Evolutionary conservation across 2,329 filamentous ascomycete species (phyloP).

Genomic region (Fusarium setosum): DNA sequence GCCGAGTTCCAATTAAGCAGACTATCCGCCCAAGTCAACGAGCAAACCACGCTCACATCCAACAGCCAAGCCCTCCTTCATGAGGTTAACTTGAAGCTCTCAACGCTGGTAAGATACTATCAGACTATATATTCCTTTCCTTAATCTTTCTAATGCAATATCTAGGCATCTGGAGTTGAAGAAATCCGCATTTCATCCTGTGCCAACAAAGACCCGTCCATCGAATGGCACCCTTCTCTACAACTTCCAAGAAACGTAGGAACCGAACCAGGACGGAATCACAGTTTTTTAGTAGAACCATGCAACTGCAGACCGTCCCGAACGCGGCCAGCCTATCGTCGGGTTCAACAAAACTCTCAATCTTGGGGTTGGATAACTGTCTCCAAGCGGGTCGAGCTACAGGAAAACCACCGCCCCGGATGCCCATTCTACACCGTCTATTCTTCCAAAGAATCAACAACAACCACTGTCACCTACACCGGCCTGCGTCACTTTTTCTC

Average conservation of each 20-base stretch:
- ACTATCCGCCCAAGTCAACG: background rate
- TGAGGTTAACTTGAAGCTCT: background rate
- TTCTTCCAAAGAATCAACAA: background rate
- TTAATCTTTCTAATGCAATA: no score
- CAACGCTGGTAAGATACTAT: background rate
- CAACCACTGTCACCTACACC: background rate
- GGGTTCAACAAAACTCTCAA: background rate
- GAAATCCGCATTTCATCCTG: no score
- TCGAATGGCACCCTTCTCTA: no score
- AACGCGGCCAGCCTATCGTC: background rate
- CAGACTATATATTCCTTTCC: background rate
- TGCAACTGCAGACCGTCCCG: background rate
- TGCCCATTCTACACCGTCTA: background rate
- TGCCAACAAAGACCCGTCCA: no score
- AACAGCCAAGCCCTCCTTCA: background rate
- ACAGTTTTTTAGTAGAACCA: fast-evolving
- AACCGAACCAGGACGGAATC: background rate
- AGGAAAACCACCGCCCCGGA: background rate
- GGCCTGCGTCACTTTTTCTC: background rate
- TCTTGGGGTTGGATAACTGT: background rate
- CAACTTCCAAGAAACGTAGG: no score
- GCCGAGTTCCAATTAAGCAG: no score
- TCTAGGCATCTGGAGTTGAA: no score
- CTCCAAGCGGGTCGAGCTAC: background rate
- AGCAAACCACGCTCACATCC: background rate